Conservation (phyloP, 805 yeast genomes). For the Lachancea cidri region DNA sequence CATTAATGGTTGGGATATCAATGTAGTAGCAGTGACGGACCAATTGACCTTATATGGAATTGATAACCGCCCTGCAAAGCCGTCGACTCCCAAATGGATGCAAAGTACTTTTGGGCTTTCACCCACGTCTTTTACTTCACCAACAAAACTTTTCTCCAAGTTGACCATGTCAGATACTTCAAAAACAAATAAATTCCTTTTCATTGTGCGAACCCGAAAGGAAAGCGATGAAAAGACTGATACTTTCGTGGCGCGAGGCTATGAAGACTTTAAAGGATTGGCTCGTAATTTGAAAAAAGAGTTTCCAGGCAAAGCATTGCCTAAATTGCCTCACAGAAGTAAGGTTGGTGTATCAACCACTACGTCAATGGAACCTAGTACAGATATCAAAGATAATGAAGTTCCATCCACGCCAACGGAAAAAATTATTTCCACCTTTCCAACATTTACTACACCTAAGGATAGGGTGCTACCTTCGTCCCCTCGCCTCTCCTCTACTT, state of each 20-base stretch:
- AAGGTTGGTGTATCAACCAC: slow-evolving; percentile 33
- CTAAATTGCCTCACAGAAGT: slow-evolving; percentile 53
- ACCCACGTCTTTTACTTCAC: slow-evolving; percentile 12
- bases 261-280: slow-evolving; percentile 60
- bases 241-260: slow-evolving; percentile 52
- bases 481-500: not conserved
- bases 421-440: slow-evolving; percentile 14
- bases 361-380: slow-evolving; percentile 8
- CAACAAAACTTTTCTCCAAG: slow-evolving; percentile 24
- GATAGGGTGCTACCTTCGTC: not conserved
- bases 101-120: slow-evolving; percentile 22
- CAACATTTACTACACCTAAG: slow-evolving; percentile 1
- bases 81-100: slow-evolving; percentile 26
- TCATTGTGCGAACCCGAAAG: slow-evolving; percentile 43
- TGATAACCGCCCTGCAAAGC: not conserved
- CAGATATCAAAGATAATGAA: not conserved
- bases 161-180: slow-evolving; percentile 17
- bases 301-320: slow-evolving; percentile 67
- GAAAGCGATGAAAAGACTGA: slow-evolving; percentile 33
- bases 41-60: slow-evolving; percentile 16
- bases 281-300: slow-evolving; percentile 45
- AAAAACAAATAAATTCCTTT: slow-evolving; percentile 33
- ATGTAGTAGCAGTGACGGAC: slow-evolving; percentile 58
- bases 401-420: slow-evolving; percentile 16
- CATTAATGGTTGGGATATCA: slow-evolving; percentile 55